Percentiles rank a stretch among this genome's conserved stretches.
Conservation (phyloP, 1,284 basidiomycete species). For the Rhodotorula sp. region DNA sequence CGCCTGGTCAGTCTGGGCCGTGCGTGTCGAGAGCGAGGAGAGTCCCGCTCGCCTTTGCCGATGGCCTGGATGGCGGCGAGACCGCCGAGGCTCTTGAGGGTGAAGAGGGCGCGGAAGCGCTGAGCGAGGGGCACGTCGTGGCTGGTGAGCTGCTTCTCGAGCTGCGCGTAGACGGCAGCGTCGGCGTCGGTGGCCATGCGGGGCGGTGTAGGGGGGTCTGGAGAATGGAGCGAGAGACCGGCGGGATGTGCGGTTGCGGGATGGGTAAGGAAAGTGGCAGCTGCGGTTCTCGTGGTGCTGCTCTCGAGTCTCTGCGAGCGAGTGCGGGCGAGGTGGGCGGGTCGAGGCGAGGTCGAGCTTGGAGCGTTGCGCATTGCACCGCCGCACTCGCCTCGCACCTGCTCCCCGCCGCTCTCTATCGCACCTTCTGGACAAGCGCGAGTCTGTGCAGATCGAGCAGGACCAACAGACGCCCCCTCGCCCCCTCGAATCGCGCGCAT, state of each 20-base stretch:
- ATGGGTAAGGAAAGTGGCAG: too few species aligned
- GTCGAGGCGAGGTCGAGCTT: too few species aligned
- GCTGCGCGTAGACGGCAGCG: slow-evolving; percentile 52
- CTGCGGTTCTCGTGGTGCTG: too few species aligned
- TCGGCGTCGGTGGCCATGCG: slow-evolving; percentile 10
- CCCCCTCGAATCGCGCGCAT: not conserved
- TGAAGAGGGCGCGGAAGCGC: slow-evolving; percentile 89
- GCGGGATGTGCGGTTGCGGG: not conserved
- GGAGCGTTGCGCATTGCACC: too few species aligned
- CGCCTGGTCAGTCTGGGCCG: not conserved
- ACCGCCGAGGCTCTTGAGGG: slow-evolving; percentile 74
- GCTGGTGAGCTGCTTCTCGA: slow-evolving; percentile 75
- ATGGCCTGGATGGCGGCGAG: slow-evolving; percentile 73
- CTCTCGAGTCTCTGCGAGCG: too few species aligned
- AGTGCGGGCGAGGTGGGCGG: too few species aligned
- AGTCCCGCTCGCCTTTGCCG: slow-evolving; percentile 64
- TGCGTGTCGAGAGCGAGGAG: not conserved
- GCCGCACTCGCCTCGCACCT: too few species aligned
- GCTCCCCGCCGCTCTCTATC: too few species aligned
- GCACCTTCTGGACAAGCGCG: too few species aligned
- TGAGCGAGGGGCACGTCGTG: slow-evolving; percentile 78
- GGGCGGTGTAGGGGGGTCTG: not conserved
- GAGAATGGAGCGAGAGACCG: not conserved
- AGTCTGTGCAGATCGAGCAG: too few species aligned
- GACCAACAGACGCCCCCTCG: too few species aligned